Conservation (phyloP, 495 filamentous ascomycete genomes). For the Lasiosphaeria hispida region DNA sequence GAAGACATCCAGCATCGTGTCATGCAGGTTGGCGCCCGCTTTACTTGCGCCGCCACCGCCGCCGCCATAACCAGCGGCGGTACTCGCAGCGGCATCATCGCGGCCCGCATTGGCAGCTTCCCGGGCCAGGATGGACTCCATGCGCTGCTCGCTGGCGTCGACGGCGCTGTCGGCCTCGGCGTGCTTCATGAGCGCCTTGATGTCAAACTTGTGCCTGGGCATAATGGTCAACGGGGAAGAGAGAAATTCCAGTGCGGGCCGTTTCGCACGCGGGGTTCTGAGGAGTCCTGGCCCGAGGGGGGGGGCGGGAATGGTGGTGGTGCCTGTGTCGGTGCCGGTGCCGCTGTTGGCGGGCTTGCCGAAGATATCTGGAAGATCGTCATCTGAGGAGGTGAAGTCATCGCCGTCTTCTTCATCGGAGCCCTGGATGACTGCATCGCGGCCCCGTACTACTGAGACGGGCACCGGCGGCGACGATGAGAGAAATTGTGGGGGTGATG, state of each 20-base stretch:
- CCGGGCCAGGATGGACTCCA: slow-evolving; percentile 33
- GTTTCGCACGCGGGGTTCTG: slow-evolving; percentile 40
- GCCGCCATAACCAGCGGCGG: slow-evolving; percentile 4
- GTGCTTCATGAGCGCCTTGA: slow-evolving; percentile 63
- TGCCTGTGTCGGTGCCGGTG: neutral
- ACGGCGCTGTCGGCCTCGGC: slow-evolving; percentile 55
- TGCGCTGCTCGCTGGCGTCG: slow-evolving; percentile 56
- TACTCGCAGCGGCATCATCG: neutral
- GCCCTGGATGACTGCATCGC: slow-evolving; percentile 54
- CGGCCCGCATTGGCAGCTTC: slow-evolving; percentile 14
- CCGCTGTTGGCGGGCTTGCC: slow-evolving; percentile 11
- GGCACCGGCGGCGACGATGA: slow-evolving; percentile 30
- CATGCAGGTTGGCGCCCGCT: slow-evolving; percentile 25
- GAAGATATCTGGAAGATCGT: slow-evolving; percentile 23
- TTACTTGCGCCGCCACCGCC: slow-evolving; percentile 14
- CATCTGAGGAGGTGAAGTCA: slow-evolving; percentile 21
- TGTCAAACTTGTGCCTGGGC: slow-evolving; percentile 63
- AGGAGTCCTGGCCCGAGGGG: slow-evolving; percentile 2
- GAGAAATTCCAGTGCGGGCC: slow-evolving; percentile 35
- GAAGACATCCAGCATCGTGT: slow-evolving; percentile 42
- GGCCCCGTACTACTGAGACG: slow-evolving; percentile 22
- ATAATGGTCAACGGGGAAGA: slow-evolving; percentile 45
- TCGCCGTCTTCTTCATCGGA: slow-evolving; percentile 61
- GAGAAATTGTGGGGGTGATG: slow-evolving; percentile 17
- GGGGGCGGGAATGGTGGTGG: slow-evolving; percentile 1